A percentile compares a stretch with the other conserved stretches of the same genome.
phyloP scores from a whole-genome alignment of 1,284 basidiomycete species.

The Anthracocystis setariae region DNA sequence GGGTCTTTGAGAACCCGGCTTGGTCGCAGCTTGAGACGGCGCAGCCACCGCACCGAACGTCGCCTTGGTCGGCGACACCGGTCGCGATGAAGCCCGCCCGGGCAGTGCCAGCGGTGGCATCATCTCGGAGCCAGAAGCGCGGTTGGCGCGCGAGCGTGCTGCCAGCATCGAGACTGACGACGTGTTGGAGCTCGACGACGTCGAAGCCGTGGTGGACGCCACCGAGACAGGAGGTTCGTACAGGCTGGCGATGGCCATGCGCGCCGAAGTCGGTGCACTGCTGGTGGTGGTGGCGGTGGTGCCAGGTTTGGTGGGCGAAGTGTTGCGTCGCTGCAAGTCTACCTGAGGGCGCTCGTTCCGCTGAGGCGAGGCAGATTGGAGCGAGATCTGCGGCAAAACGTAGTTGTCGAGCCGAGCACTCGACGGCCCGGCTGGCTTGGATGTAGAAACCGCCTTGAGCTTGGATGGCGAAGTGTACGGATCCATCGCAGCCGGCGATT shows the following conservation, averaged over 20 bases:
- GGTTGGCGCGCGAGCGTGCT: slow-evolving; percentile 29
- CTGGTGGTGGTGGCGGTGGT: slow-evolving; percentile 1
- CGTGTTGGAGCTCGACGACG: slow-evolving; percentile 13
- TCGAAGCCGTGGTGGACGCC: slow-evolving; percentile 16
- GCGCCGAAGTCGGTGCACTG: slow-evolving; percentile 29
- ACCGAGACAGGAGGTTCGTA: slow-evolving; percentile 26
- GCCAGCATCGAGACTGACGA: slow-evolving; percentile 15
- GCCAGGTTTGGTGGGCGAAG: slow-evolving; percentile 35
- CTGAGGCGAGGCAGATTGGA: slow-evolving; percentile 42
- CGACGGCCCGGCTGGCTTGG: slow-evolving; percentile 12
- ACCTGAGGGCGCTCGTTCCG: slow-evolving; percentile 24
- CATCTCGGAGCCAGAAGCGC: slow-evolving; percentile 37
- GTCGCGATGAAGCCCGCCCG: slow-evolving; percentile 43
- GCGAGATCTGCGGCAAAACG: slow-evolving; percentile 36
- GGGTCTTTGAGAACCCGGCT: slow-evolving; percentile 23
- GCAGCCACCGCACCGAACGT: slow-evolving; percentile 21
- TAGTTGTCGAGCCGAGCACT: slow-evolving; percentile 22
- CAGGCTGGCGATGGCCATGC: slow-evolving; percentile 30
- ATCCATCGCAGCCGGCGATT: slow-evolving; percentile 31
- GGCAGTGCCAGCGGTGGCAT: slow-evolving; percentile 41
- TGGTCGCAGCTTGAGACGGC: slow-evolving; percentile 19
- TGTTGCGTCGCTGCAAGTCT: slow-evolving; percentile 47
- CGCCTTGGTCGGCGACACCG: slow-evolving; percentile 45
- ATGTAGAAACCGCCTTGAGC: slow-evolving; percentile 14
- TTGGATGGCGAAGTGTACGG: slow-evolving; percentile 24